Percentiles rank a stretch among this genome's conserved stretches.
Evolutionary conservation across 345 rosid genomes (phyloP).

Genomic region (Eucalyptus marginata): DNA sequence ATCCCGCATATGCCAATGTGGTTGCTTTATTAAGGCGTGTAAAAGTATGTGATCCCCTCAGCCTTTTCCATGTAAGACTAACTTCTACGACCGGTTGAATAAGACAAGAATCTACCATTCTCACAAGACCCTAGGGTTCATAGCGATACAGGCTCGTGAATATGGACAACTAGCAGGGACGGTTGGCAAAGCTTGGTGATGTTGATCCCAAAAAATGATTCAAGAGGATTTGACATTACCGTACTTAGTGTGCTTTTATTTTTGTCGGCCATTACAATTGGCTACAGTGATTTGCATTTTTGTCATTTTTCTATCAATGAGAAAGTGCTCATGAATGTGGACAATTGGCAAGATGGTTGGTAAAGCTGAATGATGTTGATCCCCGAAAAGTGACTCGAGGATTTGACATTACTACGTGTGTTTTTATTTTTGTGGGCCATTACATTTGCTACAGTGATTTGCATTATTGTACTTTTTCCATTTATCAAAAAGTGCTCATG

Average conservation of each 20-base stretch:
- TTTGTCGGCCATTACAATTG: neutral
- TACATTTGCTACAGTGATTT: neutral
- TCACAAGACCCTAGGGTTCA: neutral
- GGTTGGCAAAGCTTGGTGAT: neutral
- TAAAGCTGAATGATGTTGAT: neutral
- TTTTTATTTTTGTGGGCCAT: neutral
- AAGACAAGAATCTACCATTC: too few species aligned
- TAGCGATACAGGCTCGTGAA: fast-evolving
- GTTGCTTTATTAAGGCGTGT: neutral
- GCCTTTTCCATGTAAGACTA: too few species aligned
- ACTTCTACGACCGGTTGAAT: too few species aligned
- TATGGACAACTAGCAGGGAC: fast-evolving
- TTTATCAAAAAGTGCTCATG: too few species aligned
- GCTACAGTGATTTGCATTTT: too few species aligned
- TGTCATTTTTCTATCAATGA: too few species aligned
- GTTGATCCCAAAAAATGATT: neutral
- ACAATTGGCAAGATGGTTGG: neutral
- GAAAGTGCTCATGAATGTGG: neutral
- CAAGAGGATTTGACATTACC: neutral
- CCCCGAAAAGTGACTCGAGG: neutral
- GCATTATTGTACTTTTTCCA: neutral
- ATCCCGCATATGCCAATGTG: neutral
- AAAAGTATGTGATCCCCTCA: too few species aligned
- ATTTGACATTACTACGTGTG: neutral
- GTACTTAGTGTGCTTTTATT: neutral